Evolutionary conservation across 2,329 filamentous ascomycete species (phyloP).

Genomic region (Fusarium equiseti): DNA sequence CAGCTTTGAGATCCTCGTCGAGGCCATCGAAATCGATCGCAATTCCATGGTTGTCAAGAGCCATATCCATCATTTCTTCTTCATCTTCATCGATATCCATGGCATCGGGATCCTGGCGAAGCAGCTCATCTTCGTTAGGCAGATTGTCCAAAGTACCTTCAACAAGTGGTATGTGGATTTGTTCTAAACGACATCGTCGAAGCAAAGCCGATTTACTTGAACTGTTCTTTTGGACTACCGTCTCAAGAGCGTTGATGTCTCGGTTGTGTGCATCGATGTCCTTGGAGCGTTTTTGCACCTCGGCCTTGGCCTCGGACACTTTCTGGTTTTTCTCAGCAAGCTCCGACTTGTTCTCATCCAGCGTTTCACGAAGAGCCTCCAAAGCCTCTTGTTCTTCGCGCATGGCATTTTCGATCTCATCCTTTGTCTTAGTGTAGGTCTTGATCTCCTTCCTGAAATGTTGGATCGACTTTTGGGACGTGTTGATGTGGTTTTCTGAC

Average conservation of each 20-base stretch:
- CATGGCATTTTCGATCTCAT: conserved; percentile 78
- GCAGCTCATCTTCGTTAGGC: conserved; percentile 85
- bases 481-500: conserved; percentile 76
- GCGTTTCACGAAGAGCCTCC: conserved; percentile 77
- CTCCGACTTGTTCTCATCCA: conserved; percentile 76
- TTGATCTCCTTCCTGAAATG: conserved; percentile 77
- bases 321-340: conserved; percentile 78
- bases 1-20: conserved; percentile 83
- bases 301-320: conserved; percentile 81
- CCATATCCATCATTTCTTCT: conserved; percentile 69
- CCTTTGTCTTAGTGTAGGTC: conserved; percentile 77
- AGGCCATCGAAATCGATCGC: conserved; percentile 86
- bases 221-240: conserved; percentile 86
- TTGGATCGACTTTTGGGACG: conserved; percentile 74
- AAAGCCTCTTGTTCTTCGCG: conserved; percentile 81
- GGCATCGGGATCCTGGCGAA: conserved; percentile 82
- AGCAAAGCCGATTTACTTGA: conserved; percentile 86
- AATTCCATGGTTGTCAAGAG: conserved; percentile 91
- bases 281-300: conserved; percentile 86
- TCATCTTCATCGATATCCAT: conserved; percentile 90
- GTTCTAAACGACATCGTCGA: conserved; percentile 91
- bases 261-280: conserved; percentile 81
- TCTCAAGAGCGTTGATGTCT: conserved; percentile 82
- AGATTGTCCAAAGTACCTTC: conserved; percentile 84
- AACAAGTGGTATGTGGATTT: conserved; percentile 85